Base-by-base conservation (phyloP, 768 basidiomycete species). In the Tulasnella sp. region DNA sequence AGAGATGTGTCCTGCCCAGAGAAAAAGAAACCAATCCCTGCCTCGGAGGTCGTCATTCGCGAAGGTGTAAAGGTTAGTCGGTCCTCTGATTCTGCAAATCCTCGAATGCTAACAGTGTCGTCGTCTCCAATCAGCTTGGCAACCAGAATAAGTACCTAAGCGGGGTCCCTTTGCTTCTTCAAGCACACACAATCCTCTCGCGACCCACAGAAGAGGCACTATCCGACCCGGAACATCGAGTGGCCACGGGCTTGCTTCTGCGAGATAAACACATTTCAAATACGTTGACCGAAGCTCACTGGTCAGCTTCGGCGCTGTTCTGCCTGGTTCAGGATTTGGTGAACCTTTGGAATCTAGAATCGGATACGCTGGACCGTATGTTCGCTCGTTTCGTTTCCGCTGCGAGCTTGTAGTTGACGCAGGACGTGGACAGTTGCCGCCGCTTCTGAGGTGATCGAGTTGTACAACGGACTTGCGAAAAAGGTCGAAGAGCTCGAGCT, bases 91-190 rank as follows among this genome's bases (percentile, higher is more conserved):
- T 48, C 27, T 9, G 80, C 71, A 42, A n/a, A 27, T 14, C 40
- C 72, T 34, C 72, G 80, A 27, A 2, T n/a, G 34, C 34, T 68
- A 12, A 68, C 73, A 74, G n/a, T 19, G 12, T 19, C 44, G 48
- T 42, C n/a, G 40, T 36, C 31, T 14, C 24, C 18, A 27, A 16
- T 34, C 36, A 82, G 84, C 88, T 95, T 38, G 94, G 94, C 14
- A 87, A 88, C 27, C 92, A 93, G 82, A 90, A 92, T 81, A 91
- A 94, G 83, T 94, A 90, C 81, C 85, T 93, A 24, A 93, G 93
- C 83, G 95, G 93, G 27, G 89, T 94, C 68, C 93, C 93, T 3
- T 85, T 87, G 0, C 87, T 93, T 2, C 95, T 92, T 83, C 84
- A 86, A 21, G 92, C 91, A 8, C 86, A 88, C 42, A 8, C 34